These are phyloP conservation scores for Murraya paniculata DNA, from an alignment of 345 rosid genomes.

Conservation along the genomic window DNA sequence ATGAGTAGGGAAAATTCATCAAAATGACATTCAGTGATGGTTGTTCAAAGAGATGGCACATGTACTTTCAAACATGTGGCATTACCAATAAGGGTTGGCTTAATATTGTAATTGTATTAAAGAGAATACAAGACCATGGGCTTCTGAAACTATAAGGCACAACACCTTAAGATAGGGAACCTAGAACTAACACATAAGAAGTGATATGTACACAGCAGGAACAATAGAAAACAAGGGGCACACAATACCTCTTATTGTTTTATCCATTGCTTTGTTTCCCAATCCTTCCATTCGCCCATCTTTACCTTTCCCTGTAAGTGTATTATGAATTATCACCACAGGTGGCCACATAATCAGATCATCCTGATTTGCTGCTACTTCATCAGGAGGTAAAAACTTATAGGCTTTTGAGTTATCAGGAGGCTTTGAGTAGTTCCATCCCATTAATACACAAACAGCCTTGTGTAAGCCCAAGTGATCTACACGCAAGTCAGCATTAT, in stretches of 20 bases:
- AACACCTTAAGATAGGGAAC: constrained; percentile 14
- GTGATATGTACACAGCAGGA: constrained; percentile 17
- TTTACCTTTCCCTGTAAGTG: constrained; percentile 88
- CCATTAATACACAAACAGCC: constrained; percentile 94
- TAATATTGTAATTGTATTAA: background rate
- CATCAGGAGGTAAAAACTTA: constrained; percentile 70
- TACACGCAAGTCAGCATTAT: constrained; percentile 67
- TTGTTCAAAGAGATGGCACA: background rate
- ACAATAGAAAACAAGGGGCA: constrained; percentile 28
- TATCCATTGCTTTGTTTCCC: constrained; percentile 98
- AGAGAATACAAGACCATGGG: background rate
- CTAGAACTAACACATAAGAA: constrained; percentile 6
- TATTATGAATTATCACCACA: constrained; percentile 83
- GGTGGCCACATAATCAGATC: constrained; percentile 99
- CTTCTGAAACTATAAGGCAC: background rate
- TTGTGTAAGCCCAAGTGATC: constrained; percentile 96
- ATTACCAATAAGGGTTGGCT: background rate
- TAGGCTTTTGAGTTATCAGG: constrained; percentile 88
- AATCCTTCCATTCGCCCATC: constrained; percentile 96
- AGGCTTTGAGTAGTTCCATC: constrained; percentile 81
- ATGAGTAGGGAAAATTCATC: background rate
- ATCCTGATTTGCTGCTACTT: constrained; percentile 76
- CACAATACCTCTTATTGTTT: constrained; percentile 81
- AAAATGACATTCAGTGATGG: background rate
- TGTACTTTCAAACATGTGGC: background rate